Conservation (phyloP, 495 filamentous ascomycete genomes). For the Aspergillus heteromorphus region DNA sequence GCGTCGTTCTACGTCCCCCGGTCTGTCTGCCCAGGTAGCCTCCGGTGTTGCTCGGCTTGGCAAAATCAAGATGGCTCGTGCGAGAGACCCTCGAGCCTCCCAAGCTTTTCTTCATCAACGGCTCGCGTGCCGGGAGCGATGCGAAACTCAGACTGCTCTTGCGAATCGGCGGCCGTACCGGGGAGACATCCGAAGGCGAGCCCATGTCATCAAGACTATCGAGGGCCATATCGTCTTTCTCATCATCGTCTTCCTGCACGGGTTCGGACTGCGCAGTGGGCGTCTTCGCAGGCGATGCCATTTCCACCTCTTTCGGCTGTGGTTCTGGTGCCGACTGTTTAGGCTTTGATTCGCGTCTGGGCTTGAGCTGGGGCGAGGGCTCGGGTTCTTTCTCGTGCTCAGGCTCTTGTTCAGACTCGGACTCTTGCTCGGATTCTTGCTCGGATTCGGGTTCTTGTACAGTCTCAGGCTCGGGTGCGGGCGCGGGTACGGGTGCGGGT, state of each 20-base stretch:
- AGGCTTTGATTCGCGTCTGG: not conserved
- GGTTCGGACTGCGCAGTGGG: slow-evolving; percentile 10
- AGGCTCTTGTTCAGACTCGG: slow-evolving; percentile 12
- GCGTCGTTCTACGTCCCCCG: slow-evolving; percentile 35
- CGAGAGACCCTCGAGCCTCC: slow-evolving; percentile 65
- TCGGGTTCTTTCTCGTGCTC: not conserved
- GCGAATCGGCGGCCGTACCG: slow-evolving; percentile 59
- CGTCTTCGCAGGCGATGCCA: slow-evolving; percentile 20
- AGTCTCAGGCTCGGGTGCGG: not conserved
- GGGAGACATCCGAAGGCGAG: slow-evolving; percentile 58
- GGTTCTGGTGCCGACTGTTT: slow-evolving; percentile 5
- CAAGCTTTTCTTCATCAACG: slow-evolving; percentile 74
- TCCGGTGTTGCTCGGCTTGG: slow-evolving; percentile 35
- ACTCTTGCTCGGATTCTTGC: slow-evolving; percentile 9
- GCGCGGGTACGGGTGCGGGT: not conserved
- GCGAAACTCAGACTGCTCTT: slow-evolving; percentile 95
- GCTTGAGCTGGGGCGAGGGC: not conserved
- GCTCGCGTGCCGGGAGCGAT: slow-evolving; percentile 85
- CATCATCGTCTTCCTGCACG: slow-evolving; percentile 20
- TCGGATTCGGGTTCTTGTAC: slow-evolving; percentile 2
- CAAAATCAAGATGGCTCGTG: slow-evolving; percentile 72
- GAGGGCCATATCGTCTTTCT: slow-evolving; percentile 45
- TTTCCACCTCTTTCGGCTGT: slow-evolving; percentile 1
- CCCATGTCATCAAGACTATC: slow-evolving; percentile 52
- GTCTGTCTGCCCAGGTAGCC: slow-evolving; percentile 53